Conservation (phyloP, 2,329 filamentous ascomycete species). For the Hymenoscyphus occultus region DNA sequence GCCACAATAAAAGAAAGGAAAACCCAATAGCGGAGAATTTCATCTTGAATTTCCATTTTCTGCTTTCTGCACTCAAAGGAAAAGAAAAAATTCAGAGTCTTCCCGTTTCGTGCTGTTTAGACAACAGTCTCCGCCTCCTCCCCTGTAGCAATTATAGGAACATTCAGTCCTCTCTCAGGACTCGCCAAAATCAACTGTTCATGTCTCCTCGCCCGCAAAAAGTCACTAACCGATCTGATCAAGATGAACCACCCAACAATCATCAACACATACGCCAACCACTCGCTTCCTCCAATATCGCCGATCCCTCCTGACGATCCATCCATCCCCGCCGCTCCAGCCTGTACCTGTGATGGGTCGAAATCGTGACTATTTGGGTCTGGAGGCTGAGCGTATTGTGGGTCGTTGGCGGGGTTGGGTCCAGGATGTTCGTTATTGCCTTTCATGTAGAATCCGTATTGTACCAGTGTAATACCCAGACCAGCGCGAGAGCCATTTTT, state of each 20-base stretch:
- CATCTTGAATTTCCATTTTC: too few species aligned
- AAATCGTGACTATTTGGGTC: constrained; percentile 93
- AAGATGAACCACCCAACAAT: constrained; percentile 97
- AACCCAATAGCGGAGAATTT: too few species aligned
- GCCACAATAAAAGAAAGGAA: too few species aligned
- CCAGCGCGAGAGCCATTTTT: constrained; percentile 96
- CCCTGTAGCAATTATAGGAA: constrained; percentile 82
- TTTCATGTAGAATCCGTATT: constrained; percentile 97
- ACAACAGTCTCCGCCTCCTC: constrained; percentile 77
- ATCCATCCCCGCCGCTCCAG: constrained; percentile 37
- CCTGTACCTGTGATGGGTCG: constrained; percentile 65
- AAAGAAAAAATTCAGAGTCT: too few species aligned
- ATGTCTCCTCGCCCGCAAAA: constrained; percentile 80
- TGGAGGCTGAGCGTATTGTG: constrained; percentile 66
- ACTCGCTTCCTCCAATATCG: constrained; percentile 73
- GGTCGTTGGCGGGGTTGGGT: constrained; percentile 43
- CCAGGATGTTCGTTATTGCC: constrained; percentile 45
- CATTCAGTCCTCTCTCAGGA: constrained; percentile 79
- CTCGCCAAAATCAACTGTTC: constrained; percentile 92
- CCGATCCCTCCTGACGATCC: constrained; percentile 45
- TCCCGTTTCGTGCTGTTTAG: constrained; percentile 39
- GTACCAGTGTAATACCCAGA: constrained; percentile 89
- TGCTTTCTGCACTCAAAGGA: too few species aligned
- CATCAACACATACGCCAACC: constrained; percentile 91
- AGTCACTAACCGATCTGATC: constrained; percentile 90